Evolutionary conservation across 176 grass and related monocot genomes (phyloP).

Genomic region (Ensete glaucum): DNA sequence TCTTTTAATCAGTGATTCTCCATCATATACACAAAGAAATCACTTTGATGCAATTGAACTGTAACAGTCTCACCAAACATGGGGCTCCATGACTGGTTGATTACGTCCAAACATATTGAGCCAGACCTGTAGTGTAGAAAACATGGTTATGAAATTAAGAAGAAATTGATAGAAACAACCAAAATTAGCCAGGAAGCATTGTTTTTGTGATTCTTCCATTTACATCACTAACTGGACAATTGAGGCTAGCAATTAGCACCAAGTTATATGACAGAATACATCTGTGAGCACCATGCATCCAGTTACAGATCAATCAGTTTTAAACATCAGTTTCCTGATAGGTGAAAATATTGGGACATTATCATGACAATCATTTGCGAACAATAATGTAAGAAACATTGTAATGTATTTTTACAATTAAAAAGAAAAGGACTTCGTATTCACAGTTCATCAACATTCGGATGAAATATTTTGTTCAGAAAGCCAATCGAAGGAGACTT

Average conservation of each 20-base stretch:
- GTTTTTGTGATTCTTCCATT: not conserved
- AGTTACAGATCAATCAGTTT: not conserved
- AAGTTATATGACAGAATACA: not conserved
- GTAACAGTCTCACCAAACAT: constrained; percentile 8
- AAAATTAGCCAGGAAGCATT: not conserved
- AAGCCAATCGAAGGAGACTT: constrained; percentile 17
- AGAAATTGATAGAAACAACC: not conserved
- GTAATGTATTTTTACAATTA: not conserved
- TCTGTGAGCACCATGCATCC: not conserved
- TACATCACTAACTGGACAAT: not conserved
- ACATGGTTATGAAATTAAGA: not conserved
- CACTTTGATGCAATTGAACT: constrained; percentile 2
- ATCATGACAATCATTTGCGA: not conserved
- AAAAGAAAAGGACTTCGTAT: not conserved
- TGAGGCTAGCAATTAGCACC: not conserved
- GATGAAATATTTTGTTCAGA: constrained; percentile 18
- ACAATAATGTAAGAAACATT: not conserved
- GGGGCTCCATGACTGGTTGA: constrained; percentile 9
- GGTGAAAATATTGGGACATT: too few relatives aligned
- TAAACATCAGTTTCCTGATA: too few relatives aligned
- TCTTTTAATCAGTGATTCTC: too few relatives aligned
- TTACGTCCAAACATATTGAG: constrained; percentile 9
- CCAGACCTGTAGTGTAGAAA: not conserved
- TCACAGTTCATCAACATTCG: constrained; percentile 19
- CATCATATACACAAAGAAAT: not conserved